These are phyloP conservation scores for Physaria fendleri DNA, from an alignment of 345 rosid genomes.

Conservation along the genomic window DNA sequence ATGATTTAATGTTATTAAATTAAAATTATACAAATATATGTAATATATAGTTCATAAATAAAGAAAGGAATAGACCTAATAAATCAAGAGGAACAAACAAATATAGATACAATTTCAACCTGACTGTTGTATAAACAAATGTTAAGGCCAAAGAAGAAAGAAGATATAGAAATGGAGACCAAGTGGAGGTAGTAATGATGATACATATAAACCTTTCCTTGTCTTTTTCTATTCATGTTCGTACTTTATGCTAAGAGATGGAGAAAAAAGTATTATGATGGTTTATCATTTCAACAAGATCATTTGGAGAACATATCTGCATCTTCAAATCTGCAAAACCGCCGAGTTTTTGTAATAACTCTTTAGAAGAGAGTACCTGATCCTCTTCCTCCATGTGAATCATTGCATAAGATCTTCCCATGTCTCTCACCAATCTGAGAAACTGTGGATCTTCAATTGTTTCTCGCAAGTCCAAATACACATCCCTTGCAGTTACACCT, in stretches of 20 bases:
- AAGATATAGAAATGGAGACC: neutral
- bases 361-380: constrained; percentile 17
- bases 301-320: constrained; percentile 40
- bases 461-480: constrained; percentile 39
- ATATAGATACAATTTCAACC: neutral
- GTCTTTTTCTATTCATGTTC: neutral
- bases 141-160: neutral
- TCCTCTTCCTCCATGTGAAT: constrained; percentile 32
- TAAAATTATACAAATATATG: too few species aligned
- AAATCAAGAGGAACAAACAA: neutral
- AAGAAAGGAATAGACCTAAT: neutral
- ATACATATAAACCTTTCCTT: too few species aligned
- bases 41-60: too few species aligned
- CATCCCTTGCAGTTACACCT: constrained; percentile 28
- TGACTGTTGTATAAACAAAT: neutral
- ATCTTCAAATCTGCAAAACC: constrained; percentile 24
- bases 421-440: constrained; percentile 35
- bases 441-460: constrained; percentile 45
- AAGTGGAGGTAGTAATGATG: neutral
- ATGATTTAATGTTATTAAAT: too few species aligned
- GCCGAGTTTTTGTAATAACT: constrained; percentile 24
- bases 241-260: constrained; percentile 8
- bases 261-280: neutral
- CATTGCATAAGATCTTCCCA: constrained; percentile 43
- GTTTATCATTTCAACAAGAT: constrained; percentile 52